Base-by-base conservation (phyloP, 225 moss, liverwort and hornwort genomes). In the Straminergon stramineum region DNA sequence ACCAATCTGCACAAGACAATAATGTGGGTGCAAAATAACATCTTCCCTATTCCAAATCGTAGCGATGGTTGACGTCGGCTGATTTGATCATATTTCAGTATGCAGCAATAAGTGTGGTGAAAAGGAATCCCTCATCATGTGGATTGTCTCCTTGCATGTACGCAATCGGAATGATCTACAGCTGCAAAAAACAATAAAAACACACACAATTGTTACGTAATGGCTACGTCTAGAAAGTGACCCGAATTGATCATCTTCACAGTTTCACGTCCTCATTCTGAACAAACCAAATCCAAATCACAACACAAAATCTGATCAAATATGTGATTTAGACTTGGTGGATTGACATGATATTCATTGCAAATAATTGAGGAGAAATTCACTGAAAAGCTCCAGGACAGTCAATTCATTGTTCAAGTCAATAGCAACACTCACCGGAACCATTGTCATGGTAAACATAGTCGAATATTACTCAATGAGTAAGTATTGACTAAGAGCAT, bases 231-330 rank as follows among this genome's bases (percentile, higher is more conserved):
- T 10, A 57, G 82, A 92, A 74, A 85, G 75, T 58, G 86, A 88
- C 86, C 65, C 20, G 27, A 75, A 60, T 84, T 73, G 79, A 79
- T 85, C 37, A 71, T 55, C 41, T 56, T 43, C 75, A 76, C n/a
- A 57, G 62, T 48, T 92, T 83, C 64, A 34, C 82, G 77, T 88
- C 63, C 61, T 67, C 68, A 78, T 85, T 75, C 75, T 81, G 84
- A 61, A 62, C 88, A 76, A 58, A 41, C 67, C 14, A 82, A 79
- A 81, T 58, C 37, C 81, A 88, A 62, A 88, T 86, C 83, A 88
- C 37, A 52, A 19, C 52, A 60, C 66, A 88, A 48, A 48, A 86
- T 92, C 88, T 86, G 79, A 92, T 90, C 90, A 88, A 90, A 88
- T 90, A 92, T 78, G 70, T 70, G 90, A 73, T 45, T 69, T 61